These are phyloP conservation scores for Mucor circinelloides DNA, from an alignment of 371 early-diverging fungal species.

Conservation along the genomic window DNA sequence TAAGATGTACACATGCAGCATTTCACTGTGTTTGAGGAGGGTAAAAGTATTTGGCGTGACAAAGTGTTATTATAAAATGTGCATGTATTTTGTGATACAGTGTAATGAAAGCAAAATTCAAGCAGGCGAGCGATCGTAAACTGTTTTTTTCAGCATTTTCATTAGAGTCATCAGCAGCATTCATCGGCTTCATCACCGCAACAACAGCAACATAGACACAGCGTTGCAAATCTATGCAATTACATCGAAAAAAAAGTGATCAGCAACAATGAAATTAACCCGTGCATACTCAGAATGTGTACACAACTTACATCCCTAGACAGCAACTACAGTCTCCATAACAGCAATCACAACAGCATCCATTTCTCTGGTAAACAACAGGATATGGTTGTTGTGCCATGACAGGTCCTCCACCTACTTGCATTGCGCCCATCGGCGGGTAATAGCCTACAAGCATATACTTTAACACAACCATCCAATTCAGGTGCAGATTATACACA, in stretches of 20 bases:
- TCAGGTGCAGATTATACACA: not conserved
- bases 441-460: conserved; percentile 9
- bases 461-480: not conserved
- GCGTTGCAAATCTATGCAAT: conserved; percentile 4
- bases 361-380: not conserved
- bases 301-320: conserved; percentile 12
- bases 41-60: not conserved
- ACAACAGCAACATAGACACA: conserved; percentile 22
- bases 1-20: not conserved
- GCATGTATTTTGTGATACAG: not conserved
- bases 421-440: conserved; percentile 23
- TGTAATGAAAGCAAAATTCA: not conserved
- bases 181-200: conserved; percentile 16
- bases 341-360: conserved; percentile 17
- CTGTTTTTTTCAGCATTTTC: not conserved
- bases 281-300: not conserved
- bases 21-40: not conserved
- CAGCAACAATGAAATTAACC: not conserved
- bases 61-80: not conserved
- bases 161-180: conserved; percentile 10
- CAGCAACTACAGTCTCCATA: conserved; percentile 18
- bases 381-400: conserved; percentile 14
- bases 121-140: not conserved
- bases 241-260: not conserved
- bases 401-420: conserved; percentile 13